These are phyloP conservation scores for Hirsutella thompsonii DNA, from an alignment of 2,329 filamentous ascomycete species.

Conservation along the genomic window DNA sequence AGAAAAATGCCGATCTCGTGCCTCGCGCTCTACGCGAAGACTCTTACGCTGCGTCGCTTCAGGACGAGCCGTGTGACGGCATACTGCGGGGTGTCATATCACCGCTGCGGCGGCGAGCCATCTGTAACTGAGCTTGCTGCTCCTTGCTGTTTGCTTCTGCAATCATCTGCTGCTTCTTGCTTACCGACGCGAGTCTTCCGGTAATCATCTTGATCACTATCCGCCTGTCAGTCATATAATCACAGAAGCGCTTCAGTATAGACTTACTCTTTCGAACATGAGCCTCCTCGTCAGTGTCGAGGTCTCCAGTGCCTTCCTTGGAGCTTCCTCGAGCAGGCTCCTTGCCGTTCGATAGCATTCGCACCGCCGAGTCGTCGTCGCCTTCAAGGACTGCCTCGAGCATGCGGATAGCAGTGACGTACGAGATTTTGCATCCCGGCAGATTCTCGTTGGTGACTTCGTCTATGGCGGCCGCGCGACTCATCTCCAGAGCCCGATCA, in stretches of 20 bases:
- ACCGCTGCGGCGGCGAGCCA: slow-evolving; percentile 37
- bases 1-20: too few relatives aligned
- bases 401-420: slow-evolving; percentile 87
- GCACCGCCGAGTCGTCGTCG: slow-evolving; percentile 44
- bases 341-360: slow-evolving; percentile 22
- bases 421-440: slow-evolving; percentile 78
- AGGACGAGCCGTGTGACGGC: slow-evolving; percentile 30
- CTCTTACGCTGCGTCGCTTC: slow-evolving; percentile 1
- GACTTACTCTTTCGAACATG: slow-evolving; percentile 59
- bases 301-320: slow-evolving; percentile 27
- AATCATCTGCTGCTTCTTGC: slow-evolving; percentile 49
- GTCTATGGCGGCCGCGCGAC: slow-evolving; percentile 82
- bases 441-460: slow-evolving; percentile 90
- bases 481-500: slow-evolving; percentile 95
- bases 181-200: slow-evolving; percentile 39
- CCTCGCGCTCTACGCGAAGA: background rate
- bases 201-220: slow-evolving; percentile 52
- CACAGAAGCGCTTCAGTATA: too few relatives aligned
- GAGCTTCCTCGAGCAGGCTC: slow-evolving; percentile 25
- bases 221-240: slow-evolving; percentile 3
- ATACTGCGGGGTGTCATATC: slow-evolving; percentile 43
- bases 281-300: slow-evolving; percentile 58
- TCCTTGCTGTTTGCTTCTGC: slow-evolving; percentile 40
- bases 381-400: slow-evolving; percentile 86
- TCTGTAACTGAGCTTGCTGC: slow-evolving; percentile 27